Percentiles rank a stretch among this genome's conserved stretches.
Conservation (phyloP, 768 basidiomycete species). For the Mycena pura region DNA sequence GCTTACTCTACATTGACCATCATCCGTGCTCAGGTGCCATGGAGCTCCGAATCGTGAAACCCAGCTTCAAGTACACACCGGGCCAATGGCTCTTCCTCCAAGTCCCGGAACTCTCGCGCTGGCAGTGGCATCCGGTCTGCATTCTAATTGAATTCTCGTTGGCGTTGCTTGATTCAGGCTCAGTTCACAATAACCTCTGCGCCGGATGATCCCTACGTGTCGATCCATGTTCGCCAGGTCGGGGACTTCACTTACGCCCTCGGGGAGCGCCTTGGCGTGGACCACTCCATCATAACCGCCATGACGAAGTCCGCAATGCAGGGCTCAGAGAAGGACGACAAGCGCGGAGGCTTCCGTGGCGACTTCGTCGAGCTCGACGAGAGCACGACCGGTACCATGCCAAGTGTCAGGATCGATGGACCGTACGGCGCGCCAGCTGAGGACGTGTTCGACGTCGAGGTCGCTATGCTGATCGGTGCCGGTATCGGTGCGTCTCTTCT, state of each 20-base stretch:
- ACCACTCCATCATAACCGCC: conserved; percentile 75
- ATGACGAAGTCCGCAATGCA: conserved; percentile 83
- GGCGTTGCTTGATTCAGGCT: neutral
- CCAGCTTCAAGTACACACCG: conserved; percentile 88
- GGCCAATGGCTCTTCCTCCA: conserved; percentile 94
- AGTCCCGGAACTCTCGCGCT: conserved; percentile 81
- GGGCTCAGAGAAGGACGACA: conserved; percentile 71
- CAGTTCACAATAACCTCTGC: conserved; percentile 96
- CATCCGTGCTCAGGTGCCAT: conserved; percentile 73
- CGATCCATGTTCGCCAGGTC: conserved; percentile 91
- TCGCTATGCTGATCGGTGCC: conserved; percentile 88
- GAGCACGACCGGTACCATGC: conserved; percentile 57
- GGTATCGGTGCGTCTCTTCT: conserved; percentile 74
- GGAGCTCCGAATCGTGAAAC: conserved; percentile 92
- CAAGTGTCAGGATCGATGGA: conserved; percentile 81
- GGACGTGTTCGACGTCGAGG: conserved; percentile 85
- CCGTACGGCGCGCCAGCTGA: conserved; percentile 96
- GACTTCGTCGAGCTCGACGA: conserved; percentile 83
- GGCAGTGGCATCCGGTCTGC: conserved; percentile 91
- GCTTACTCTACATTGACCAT: neutral
- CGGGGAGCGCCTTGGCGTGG: conserved; percentile 85
- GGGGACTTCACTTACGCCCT: conserved; percentile 87
- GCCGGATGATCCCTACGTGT: conserved; percentile 92
- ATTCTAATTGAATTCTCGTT: neutral
- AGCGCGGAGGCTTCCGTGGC: conserved; percentile 60